A percentile compares a stretch with the other conserved stretches of the same genome.
Evolutionary conservation across 208 protist species (phyloP).

Genomic region (Leishmania major): DNA sequence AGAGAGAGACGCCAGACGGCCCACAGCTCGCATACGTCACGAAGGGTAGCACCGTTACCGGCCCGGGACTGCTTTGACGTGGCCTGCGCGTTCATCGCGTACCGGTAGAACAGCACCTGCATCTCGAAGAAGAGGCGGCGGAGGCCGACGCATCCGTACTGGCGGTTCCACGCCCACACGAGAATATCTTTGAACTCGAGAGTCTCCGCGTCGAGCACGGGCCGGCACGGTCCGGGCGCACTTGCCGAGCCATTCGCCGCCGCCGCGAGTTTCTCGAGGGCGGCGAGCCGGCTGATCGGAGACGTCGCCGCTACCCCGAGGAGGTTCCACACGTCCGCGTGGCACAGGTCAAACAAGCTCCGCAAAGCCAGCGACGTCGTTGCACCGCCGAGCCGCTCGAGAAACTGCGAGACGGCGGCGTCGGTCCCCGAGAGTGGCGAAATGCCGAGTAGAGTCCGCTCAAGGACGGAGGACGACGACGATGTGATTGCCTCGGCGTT

Average conservation of each 20-base stretch:
- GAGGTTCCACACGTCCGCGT: constrained; percentile 22
- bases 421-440: background rate
- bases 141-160: constrained; percentile 48
- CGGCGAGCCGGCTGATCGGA: constrained; percentile 29
- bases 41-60: background rate
- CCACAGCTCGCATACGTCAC: constrained; percentile 19
- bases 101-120: constrained; percentile 46
- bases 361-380: constrained; percentile 29
- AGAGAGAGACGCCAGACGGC: constrained; percentile 3
- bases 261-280: constrained; percentile 21
- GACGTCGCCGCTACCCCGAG: constrained; percentile 23
- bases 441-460: background rate
- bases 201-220: constrained; percentile 18
- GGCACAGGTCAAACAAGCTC: constrained; percentile 16
- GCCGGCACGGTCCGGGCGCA: constrained; percentile 3
- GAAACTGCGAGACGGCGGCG: background rate
- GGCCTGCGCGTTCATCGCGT: background rate
- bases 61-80: background rate
- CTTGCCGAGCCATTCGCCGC: background rate
- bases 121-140: constrained; percentile 62
- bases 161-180: constrained; percentile 45
- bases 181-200: constrained; percentile 39
- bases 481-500: background rate
- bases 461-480: background rate
- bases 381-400: constrained; percentile 21